These are phyloP conservation scores for Pulicaria dysenterica DNA, from an alignment of 129 eudicot species.

Conservation along the genomic window DNA sequence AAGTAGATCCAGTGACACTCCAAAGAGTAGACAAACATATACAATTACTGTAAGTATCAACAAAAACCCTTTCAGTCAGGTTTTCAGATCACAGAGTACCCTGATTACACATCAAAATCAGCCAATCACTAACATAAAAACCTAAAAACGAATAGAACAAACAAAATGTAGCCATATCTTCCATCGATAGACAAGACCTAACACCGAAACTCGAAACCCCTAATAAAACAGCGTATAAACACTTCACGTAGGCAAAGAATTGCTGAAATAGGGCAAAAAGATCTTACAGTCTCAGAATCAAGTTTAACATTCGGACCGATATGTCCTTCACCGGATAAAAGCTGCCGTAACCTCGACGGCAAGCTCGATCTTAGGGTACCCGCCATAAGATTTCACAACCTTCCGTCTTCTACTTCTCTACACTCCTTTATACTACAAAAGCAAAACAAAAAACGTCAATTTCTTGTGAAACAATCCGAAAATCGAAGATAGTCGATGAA, in stretches of 20 bases:
- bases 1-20: slow-evolving; percentile 22
- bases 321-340: slow-evolving; percentile 74
- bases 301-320: slow-evolving; percentile 81
- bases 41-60: not conserved
- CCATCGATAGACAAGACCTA: slow-evolving; percentile 12
- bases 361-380: slow-evolving; percentile 85
- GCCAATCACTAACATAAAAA: not conserved
- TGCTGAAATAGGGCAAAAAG: not conserved
- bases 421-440: slow-evolving; percentile 58
- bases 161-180: slow-evolving; percentile 26
- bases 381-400: slow-evolving; percentile 52
- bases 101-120: slow-evolving; percentile 16
- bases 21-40: not conserved
- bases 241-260: not conserved
- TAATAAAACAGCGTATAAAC: slow-evolving; percentile 7
- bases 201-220: slow-evolving; percentile 26
- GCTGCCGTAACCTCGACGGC: slow-evolving; percentile 94
- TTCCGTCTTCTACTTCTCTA: slow-evolving; percentile 41
- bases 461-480: not conserved
- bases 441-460: slow-evolving; percentile 22
- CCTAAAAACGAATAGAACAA: slow-evolving; percentile 13
- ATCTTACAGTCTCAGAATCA: slow-evolving; percentile 84
- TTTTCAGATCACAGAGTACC: not conserved
- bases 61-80: slow-evolving; percentile 18
- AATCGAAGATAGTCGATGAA: slow-evolving; percentile 31